These are phyloP conservation scores for Aspergillus candidus DNA, from an alignment of 2,329 filamentous ascomycete species.

Conservation along the genomic window DNA sequence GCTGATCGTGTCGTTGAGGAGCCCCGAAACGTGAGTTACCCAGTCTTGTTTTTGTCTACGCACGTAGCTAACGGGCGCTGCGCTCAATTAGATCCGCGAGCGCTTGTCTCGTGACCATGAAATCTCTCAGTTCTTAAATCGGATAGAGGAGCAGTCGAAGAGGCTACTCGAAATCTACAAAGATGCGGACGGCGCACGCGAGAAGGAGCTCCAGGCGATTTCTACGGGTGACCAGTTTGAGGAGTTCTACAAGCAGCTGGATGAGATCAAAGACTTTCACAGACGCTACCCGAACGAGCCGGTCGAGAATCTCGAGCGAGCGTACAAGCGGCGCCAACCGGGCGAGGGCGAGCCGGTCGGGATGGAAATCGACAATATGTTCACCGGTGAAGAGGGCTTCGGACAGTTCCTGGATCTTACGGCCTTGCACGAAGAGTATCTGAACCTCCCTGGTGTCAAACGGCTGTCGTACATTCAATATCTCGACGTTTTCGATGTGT, in stretches of 20 bases:
- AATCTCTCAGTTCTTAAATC: conserved; percentile 74
- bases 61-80: conserved; percentile 14
- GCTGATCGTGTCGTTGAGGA: conserved; percentile 84
- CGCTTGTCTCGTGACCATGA: conserved; percentile 88
- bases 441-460: conserved; percentile 84
- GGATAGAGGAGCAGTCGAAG: conserved; percentile 79
- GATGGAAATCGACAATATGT: conserved; percentile 78
- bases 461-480: conserved; percentile 87
- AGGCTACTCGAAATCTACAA: conserved; percentile 78
- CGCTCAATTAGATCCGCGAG: conserved; percentile 68
- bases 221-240: conserved; percentile 81
- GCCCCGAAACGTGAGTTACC: conserved; percentile 67
- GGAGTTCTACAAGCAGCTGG: conserved; percentile 81
- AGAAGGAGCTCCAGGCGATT: conserved; percentile 76
- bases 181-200: conserved; percentile 65
- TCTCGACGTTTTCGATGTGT: conserved; percentile 83
- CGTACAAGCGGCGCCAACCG: conserved; percentile 68
- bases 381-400: conserved; percentile 91
- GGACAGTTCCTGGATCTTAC: conserved; percentile 90
- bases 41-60: conserved; percentile 1
- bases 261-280: conserved; percentile 79
- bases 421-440: conserved; percentile 74
- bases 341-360: conserved; percentile 59
- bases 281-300: conserved; percentile 87
- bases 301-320: conserved; percentile 88